Percentiles rank a stretch among this genome's conserved stretches.
Conservation (phyloP, 768 basidiomycete species). For the Pisolithus tinctorius region DNA sequence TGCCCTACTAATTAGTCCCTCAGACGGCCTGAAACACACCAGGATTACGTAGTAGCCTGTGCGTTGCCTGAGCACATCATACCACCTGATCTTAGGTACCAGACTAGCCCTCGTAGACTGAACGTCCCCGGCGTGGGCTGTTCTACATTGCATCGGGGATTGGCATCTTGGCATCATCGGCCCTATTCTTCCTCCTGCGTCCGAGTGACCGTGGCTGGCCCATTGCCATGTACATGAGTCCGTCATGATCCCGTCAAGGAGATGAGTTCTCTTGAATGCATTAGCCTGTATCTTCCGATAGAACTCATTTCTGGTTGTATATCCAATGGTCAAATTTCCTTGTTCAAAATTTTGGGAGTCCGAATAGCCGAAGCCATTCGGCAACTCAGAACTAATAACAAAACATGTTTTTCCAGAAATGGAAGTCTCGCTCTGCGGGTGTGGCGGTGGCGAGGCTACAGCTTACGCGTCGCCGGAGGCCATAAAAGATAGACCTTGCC, state of each 20-base stretch:
- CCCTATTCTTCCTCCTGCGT: background rate
- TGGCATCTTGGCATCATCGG: background rate
- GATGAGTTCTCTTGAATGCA: background rate
- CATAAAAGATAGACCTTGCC: constrained; percentile 16
- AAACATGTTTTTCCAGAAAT: background rate
- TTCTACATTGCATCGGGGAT: no score
- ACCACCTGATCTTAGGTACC: no score
- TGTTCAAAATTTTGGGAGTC: no score
- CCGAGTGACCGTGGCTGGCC: background rate
- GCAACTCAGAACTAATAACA: background rate
- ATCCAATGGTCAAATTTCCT: no score
- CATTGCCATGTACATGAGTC: background rate
- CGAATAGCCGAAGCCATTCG: no score
- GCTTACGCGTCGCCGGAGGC: constrained; percentile 27
- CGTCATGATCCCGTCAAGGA: background rate
- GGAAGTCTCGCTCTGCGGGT: background rate
- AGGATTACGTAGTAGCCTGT: no score
- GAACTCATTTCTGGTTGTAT: background rate
- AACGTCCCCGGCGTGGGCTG: no score
- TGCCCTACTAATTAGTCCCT: no score
- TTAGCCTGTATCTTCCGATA: background rate
- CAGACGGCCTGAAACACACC: no score
- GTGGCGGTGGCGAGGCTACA: constrained; percentile 17
- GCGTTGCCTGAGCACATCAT: no score
- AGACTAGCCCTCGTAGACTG: no score